Base-by-base conservation (phyloP, 2,329 filamentous ascomycete genomes). In the Hypomyces perniciosus region DNA sequence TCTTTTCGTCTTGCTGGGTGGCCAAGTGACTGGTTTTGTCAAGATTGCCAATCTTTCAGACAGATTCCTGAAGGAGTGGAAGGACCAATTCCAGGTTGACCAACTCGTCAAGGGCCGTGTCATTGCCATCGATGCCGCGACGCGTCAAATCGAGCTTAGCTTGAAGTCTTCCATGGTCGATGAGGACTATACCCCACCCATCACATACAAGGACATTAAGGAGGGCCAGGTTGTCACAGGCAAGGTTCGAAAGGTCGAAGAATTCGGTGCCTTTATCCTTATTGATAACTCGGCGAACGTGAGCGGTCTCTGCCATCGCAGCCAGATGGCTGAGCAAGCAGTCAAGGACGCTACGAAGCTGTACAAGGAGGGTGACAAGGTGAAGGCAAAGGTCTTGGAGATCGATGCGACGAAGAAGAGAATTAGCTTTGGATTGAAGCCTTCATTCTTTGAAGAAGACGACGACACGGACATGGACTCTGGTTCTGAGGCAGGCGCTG, bases 231-330 rank as follows among this genome's bases (percentile, higher is more conserved):
- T 90, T 31, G 79, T 99, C 33, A 95, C 88, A 9, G 93, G 91
- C 44, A 95, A 89, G 64, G 83, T 99, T 50, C 85, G 91, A 61
- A 96, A 95, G 69, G 90, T 97, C 2, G 89, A 95, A 63, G 88
- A 96, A 31, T 99, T 91, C 65, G 93, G 93, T 57, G 92, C 92
- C 5, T 99, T 99, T 67, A 87, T 99, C 59, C 81, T 95, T 40
- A 75, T 99, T 20, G 90, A 96, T 66, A 84, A 86, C 54, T 95
- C 91, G 4, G 78, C 81, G 50, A 95, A 95, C 59, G 83, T 99
- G 55, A 95, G 92, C 59, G 93, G 93, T 55, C 78, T 99, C 8
- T 97, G 92, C 67, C 93, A 99, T 67, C 83, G 88, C 55, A 92
- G 84, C 56, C 86, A 99, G 66, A 90, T 99, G 79, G 91, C 93